Evolutionary conservation across 129 eudicot species (phyloP).

Genomic region (Calendula officinalis): DNA sequence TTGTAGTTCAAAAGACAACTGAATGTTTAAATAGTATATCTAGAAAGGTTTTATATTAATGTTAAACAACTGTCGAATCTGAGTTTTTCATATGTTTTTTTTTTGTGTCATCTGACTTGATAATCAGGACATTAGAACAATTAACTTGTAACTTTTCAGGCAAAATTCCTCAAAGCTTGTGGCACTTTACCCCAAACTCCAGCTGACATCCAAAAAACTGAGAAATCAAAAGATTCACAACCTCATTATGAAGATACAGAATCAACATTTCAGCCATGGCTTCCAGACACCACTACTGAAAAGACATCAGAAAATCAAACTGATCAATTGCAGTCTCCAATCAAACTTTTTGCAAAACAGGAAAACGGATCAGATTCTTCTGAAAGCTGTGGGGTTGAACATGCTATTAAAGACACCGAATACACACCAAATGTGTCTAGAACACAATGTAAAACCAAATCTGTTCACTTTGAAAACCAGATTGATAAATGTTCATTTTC

Average conservation of each 20-base stretch:
- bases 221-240: constrained; percentile 29
- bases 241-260: constrained; percentile 28
- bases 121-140: neutral
- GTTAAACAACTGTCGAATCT: neutral
- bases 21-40: constrained; percentile 4
- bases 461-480: constrained; percentile 57
- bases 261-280: constrained; percentile 43
- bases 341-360: constrained; percentile 33
- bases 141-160: constrained; percentile 41
- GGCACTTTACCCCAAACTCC: constrained; percentile 90
- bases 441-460: constrained; percentile 46
- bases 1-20: neutral
- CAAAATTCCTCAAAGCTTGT: constrained; percentile 77
- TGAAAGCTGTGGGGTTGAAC: constrained; percentile 28
- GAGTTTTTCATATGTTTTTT: constrained; percentile 8
- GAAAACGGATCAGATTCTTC: constrained; percentile 31
- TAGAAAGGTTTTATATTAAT: neutral
- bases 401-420: constrained; percentile 13
- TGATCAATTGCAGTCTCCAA: constrained; percentile 51
- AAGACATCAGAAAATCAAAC: constrained; percentile 40
- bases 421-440: constrained; percentile 27
- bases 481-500: constrained; percentile 42
- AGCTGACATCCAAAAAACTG: constrained; percentile 52
- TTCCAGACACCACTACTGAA: constrained; percentile 42
- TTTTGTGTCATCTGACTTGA: neutral